Percentiles rank a stretch among this genome's conserved stretches.
Conservation (phyloP, 2,329 filamentous ascomycete species). For the Leptodontidium sp. region DNA sequence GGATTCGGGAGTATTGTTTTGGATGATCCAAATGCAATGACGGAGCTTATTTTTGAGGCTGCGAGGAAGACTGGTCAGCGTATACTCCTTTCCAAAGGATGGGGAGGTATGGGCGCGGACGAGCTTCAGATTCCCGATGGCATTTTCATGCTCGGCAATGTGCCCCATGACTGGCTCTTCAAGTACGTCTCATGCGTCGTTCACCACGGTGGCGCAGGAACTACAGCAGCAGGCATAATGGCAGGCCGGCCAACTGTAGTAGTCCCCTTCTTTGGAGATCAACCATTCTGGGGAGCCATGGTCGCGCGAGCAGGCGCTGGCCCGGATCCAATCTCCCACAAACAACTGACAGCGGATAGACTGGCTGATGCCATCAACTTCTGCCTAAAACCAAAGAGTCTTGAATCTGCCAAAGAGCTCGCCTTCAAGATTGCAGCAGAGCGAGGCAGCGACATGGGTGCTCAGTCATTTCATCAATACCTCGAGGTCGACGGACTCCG, state of each 20-base stretch:
- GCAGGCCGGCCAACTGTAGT: slow-evolving; percentile 82
- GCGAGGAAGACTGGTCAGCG: slow-evolving; percentile 72
- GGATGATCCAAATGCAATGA: slow-evolving; percentile 76
- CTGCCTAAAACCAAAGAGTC: slow-evolving; percentile 66
- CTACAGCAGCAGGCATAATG: slow-evolving; percentile 87
- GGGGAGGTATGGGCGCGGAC: slow-evolving; percentile 84
- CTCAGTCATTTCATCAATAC: slow-evolving; percentile 74
- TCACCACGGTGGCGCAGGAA: slow-evolving; percentile 88
- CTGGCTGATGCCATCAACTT: slow-evolving; percentile 70
- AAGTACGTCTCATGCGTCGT: slow-evolving; percentile 81
- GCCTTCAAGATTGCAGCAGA: slow-evolving; percentile 73
- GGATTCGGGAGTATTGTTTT: slow-evolving; percentile 86
- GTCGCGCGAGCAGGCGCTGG: slow-evolving; percentile 76
- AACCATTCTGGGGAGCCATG: slow-evolving; percentile 85
- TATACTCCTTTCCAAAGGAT: slow-evolving; percentile 87
- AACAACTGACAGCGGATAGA: slow-evolving; percentile 70
- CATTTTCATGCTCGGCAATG: slow-evolving; percentile 85
- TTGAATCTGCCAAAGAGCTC: slow-evolving; percentile 56
- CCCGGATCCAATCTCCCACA: slow-evolving; percentile 73
- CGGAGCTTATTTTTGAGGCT: slow-evolving; percentile 75
- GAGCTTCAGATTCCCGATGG: slow-evolving; percentile 73
- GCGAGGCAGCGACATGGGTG: slow-evolving; percentile 67
- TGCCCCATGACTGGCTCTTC: slow-evolving; percentile 91
- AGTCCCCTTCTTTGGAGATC: slow-evolving; percentile 87
- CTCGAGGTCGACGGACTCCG: slow-evolving; percentile 71